phyloP scores from a whole-genome alignment of 1,284 basidiomycete species.

The Psilocybe mexicana region DNA sequence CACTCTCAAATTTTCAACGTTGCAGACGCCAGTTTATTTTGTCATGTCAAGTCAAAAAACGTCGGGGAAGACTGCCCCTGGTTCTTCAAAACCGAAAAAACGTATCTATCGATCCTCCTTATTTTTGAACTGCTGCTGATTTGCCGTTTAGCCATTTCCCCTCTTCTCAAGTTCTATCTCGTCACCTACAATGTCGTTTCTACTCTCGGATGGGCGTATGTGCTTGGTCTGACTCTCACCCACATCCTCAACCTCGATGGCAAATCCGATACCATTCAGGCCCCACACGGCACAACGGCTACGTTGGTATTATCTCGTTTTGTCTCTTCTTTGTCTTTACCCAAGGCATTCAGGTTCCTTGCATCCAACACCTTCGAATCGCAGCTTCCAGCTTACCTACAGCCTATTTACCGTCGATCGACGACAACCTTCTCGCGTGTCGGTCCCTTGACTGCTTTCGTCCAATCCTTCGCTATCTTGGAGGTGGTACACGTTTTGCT shows the following conservation, averaged over 20 bases:
- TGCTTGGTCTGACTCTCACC: constrained; percentile 54
- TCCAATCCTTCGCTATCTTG: constrained; percentile 81
- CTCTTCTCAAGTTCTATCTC: constrained; percentile 62
- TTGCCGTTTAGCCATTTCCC: constrained; percentile 15
- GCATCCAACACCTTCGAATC: constrained; percentile 31
- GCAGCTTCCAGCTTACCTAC: constrained; percentile 34
- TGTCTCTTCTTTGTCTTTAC: constrained; percentile 35
- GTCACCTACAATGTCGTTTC: constrained; percentile 78
- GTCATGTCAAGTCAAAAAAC: constrained; percentile 6
- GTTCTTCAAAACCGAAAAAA: constrained; percentile 1
- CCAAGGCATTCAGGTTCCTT: constrained; percentile 28
- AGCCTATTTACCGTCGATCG: constrained; percentile 44
- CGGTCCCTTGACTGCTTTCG: constrained; percentile 65
- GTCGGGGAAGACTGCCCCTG: not conserved
- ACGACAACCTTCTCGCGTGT: constrained; percentile 57
- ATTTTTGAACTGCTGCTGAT: not conserved
- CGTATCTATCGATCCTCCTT: not conserved
- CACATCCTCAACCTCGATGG: constrained; percentile 52
- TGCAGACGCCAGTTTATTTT: not conserved
- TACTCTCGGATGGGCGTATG: constrained; percentile 69
- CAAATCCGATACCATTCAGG: constrained; percentile 29
- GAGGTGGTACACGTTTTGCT: constrained; percentile 84
- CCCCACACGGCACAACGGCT: constrained; percentile 28
- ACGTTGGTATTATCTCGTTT: constrained; percentile 38
- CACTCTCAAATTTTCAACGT: not conserved